phyloP scores from a whole-genome alignment of 2,329 filamentous ascomycete species.

The Exophiala sp. region DNA sequence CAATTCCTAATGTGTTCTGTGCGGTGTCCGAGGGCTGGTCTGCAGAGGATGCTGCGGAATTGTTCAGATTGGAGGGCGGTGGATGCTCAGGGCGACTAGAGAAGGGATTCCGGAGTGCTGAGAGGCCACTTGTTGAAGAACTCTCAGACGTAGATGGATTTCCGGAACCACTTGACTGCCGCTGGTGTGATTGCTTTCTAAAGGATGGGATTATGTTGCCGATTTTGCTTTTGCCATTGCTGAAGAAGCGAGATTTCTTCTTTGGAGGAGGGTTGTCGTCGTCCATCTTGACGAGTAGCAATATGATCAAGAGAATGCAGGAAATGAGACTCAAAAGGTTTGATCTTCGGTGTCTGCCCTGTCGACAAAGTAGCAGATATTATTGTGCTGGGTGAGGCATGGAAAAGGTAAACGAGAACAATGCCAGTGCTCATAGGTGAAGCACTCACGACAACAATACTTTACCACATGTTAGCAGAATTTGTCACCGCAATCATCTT shows the following conservation, averaged over 20 bases:
- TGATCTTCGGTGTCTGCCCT: too few species aligned
- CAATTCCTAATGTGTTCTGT: too few species aligned
- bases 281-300: constrained; percentile 13
- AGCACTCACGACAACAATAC: too few species aligned
- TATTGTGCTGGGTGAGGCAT: background rate
- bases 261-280: constrained; percentile 23
- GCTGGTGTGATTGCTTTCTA: background rate
- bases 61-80: too few species aligned
- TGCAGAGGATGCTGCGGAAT: too few species aligned
- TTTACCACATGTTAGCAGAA: too few species aligned
- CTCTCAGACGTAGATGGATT: background rate
- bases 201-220: constrained; percentile 17
- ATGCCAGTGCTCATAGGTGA: background rate
- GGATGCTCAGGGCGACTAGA: too few species aligned
- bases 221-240: constrained; percentile 22
- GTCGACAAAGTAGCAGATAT: background rate
- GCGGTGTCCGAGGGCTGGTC: too few species aligned
- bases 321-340: too few species aligned
- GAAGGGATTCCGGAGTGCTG: too few species aligned
- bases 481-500: too few species aligned
- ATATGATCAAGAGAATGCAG: background rate
- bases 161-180: background rate
- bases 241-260: constrained; percentile 25
- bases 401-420: background rate
- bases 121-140: background rate